A percentile compares a stretch with the other conserved stretches of the same genome.
Conservation (phyloP, 192 early-diverging fungal genomes). For the Podila verticillata region DNA sequence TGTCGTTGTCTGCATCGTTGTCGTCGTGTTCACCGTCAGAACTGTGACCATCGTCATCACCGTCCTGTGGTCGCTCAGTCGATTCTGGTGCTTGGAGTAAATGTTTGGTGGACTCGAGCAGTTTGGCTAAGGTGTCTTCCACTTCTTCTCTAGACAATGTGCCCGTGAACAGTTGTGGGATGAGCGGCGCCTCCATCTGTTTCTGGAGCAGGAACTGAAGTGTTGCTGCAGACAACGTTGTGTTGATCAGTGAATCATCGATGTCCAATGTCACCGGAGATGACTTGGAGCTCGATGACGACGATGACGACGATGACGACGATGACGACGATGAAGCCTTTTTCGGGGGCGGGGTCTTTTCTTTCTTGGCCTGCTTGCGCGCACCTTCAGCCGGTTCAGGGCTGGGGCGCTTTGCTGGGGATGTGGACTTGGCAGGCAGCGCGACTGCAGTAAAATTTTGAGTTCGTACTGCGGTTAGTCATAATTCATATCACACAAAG, state of each 20-base stretch:
- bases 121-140: constrained; percentile 23
- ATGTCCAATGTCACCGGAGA: background rate
- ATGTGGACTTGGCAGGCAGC: background rate
- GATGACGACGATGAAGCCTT: background rate
- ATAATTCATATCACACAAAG: no score
- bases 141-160: constrained; percentile 30
- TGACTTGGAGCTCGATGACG: background rate
- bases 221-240: constrained; percentile 35
- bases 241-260: constrained; percentile 16
- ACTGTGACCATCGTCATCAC: background rate
- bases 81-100: constrained; percentile 12
- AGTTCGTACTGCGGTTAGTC: background rate
- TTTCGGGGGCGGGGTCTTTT: background rate
- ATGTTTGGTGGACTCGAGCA: constrained; percentile 42
- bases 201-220: constrained; percentile 44
- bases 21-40: background rate
- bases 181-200: constrained; percentile 34
- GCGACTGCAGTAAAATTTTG: background rate
- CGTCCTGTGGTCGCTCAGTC: background rate
- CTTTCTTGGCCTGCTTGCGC: constrained; percentile 28
- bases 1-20: background rate
- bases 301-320: background rate
- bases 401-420: constrained; percentile 30
- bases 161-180: constrained; percentile 36
- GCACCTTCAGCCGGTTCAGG: constrained; percentile 28